Percentiles rank a stretch among this genome's conserved stretches.
phyloP scores from a whole-genome alignment of 1,284 basidiomycete species.

The Tilletia horrida region DNA sequence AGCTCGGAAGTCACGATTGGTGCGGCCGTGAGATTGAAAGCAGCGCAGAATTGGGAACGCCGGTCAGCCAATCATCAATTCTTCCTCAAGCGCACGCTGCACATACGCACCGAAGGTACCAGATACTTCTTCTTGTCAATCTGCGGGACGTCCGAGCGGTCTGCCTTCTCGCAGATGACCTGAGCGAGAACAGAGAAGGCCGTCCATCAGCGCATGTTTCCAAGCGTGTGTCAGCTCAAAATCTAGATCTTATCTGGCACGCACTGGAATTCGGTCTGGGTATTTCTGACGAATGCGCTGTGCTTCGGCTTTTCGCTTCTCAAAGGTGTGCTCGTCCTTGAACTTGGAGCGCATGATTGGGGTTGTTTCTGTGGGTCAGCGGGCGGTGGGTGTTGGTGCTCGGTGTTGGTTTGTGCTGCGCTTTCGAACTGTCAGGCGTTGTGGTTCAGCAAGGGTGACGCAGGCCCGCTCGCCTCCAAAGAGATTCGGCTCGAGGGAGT shows the following conservation, averaged over 20 bases:
- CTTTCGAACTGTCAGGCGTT: no score
- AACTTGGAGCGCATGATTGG: slow-evolving; percentile 87
- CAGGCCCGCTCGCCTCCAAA: no score
- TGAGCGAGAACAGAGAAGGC: no score
- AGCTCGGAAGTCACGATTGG: not conserved
- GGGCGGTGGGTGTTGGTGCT: not conserved
- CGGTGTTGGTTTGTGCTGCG: no score
- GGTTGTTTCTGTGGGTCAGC: not conserved
- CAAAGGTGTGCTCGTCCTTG: slow-evolving; percentile 99
- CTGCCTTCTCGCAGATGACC: slow-evolving; percentile 99
- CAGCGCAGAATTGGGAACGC: not conserved
- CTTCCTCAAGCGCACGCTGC: not conserved
- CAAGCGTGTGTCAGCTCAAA: not conserved
- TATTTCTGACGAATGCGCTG: slow-evolving; percentile 97
- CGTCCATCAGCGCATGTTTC: no score
- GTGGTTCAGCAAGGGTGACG: no score
- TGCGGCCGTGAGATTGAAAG: not conserved
- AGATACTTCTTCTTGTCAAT: slow-evolving; percentile 99
- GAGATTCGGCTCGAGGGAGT: no score
- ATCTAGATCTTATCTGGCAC: slow-evolving; percentile 7
- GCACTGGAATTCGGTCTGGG: slow-evolving; percentile 91
- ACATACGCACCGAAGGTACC: slow-evolving; percentile 68
- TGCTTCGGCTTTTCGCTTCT: slow-evolving; percentile 96
- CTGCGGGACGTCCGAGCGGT: slow-evolving; percentile 95
- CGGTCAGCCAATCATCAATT: not conserved